phyloP scores from a whole-genome alignment of 108 stramenopile genomes.

The Nitzschia sp. region DNA sequence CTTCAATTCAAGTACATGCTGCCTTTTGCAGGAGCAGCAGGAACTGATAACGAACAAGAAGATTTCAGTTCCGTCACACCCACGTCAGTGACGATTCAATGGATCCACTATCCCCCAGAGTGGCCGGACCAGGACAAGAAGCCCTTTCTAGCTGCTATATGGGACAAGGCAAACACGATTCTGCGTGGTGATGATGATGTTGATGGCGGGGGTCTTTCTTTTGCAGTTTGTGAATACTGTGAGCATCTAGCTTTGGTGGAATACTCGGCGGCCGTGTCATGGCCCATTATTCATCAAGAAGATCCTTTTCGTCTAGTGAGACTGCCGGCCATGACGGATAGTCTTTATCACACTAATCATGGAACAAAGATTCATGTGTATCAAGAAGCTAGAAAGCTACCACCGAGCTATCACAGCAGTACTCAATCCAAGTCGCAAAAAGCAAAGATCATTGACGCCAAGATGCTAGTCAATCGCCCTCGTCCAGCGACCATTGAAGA shows the following conservation, averaged over 20 bases:
- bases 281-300: neutral
- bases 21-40: too few relatives aligned
- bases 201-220: too few relatives aligned
- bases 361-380: conserved; percentile 20
- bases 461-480: neutral
- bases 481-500: conserved; percentile 2
- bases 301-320: conserved; percentile 10
- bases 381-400: conserved; percentile 11
- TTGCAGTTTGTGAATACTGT: conserved; percentile 27
- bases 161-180: conserved; percentile 8
- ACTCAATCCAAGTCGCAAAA: conserved; percentile 3
- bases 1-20: conserved; percentile 4
- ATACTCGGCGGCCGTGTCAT: conserved; percentile 15
- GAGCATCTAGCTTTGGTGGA: conserved; percentile 23
- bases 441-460: neutral
- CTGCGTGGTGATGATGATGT: conserved; percentile 17
- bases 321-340: conserved; percentile 18
- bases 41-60: neutral
- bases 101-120: conserved; percentile 23
- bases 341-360: conserved; percentile 3
- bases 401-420: neutral
- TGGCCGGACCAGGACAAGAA: conserved; percentile 23
- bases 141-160: conserved; percentile 3
- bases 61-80: conserved; percentile 11
- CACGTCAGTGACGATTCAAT: conserved; percentile 9